Base-by-base conservation (phyloP, 192 early-diverging fungal species). In the Ambispora gerdemannii region DNA sequence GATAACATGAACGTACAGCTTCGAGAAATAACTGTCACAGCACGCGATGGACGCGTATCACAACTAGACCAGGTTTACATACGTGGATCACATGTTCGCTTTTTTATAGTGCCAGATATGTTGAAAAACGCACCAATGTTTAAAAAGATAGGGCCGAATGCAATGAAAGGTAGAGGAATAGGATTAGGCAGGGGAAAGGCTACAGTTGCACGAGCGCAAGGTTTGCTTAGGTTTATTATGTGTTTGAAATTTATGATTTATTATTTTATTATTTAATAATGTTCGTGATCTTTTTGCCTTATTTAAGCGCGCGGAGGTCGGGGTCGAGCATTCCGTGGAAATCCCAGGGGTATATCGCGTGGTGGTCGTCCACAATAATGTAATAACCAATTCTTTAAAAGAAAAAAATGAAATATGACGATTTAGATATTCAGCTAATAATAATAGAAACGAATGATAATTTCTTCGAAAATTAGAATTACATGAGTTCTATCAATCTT, bases 1-100 rank as follows among this genome's bases (percentile, higher is more conserved):
- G 97, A 99, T 82, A 99, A 97, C 80, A 99, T 99, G 97, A 99
- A 99, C 73, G 89, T 97, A 38, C 97, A 97, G 82, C 85, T 99
- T 68, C 89, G 87, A 72, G 92, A 97, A 67, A 94, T 99, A 64
- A 92, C 91, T 30, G 93, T 95, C 47, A 96, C 95, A 3, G 86
- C 84, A 71, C 87, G 95, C 38, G 97, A 99, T 75, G 97, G 97
- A 22, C 88, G 91, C 56, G 87, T 92, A 31, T 83, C 89, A 70
- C 93, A 97, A 71, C 78, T 99, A 76, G 93, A 97, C 76, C 95
- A 96, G 78, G 94, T 97, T 36, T 99, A 94, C 72, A 88, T 97
- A 76, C 90, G 97, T 63, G 97, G 97, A 27, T 94, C 92, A 50
- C 87, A 89, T 64, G 85, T 95, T 72, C 88, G 93, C 56, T 96